Base-by-base conservation (phyloP, 1,139 yeast species). In the Yamadazyma diddensiae region DNA sequence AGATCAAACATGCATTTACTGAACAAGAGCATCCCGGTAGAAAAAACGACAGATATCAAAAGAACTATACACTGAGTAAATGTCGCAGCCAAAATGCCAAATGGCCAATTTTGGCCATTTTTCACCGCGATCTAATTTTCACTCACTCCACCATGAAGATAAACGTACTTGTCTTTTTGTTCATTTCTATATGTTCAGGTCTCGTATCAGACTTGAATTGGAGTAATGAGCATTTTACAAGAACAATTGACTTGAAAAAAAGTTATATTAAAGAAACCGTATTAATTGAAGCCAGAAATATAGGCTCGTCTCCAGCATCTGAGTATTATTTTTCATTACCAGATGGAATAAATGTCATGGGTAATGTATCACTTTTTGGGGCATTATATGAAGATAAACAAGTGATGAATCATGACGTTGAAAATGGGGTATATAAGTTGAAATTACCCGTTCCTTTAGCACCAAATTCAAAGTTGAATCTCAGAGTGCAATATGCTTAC, bases 181-280 rank as follows among this genome's bases (percentile, higher is more conserved):
- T n/a, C n/a, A n/a, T n/a, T n/a, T n/a, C n/a, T n/a, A n/a, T n/a
- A n/a, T n/a, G n/a, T n/a, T n/a, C n/a, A n/a, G n/a, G n/a, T n/a
- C n/a, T n/a, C n/a, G n/a, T n/a, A n/a, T n/a, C n/a, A n/a, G n/a
- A n/a, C n/a, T n/a, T n/a, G n/a, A n/a, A n/a, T n/a, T 76, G 82
- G 82, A 70, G 63, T 41, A 75, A 74, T 47, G 41, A 47, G 28
- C 63, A 65, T 26, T 71, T 69, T 46, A 49, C 58, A 17, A 63
- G 83, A 45, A 50, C 68, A 8, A 50, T 87, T 26, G 96, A 88
- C 50, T 67, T 88, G 35, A 54, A 75, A 21, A 77, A 76, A 45
- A 63, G 90, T 5, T 90, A 82, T 52, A 70, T 79, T 34, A 77
- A 76, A 45, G 95, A 85, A 53, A 64, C 76, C 10, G 62, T 73